phyloP scores from a whole-genome alignment of 169 alveolate species.

The Eimeria maxima region DNA sequence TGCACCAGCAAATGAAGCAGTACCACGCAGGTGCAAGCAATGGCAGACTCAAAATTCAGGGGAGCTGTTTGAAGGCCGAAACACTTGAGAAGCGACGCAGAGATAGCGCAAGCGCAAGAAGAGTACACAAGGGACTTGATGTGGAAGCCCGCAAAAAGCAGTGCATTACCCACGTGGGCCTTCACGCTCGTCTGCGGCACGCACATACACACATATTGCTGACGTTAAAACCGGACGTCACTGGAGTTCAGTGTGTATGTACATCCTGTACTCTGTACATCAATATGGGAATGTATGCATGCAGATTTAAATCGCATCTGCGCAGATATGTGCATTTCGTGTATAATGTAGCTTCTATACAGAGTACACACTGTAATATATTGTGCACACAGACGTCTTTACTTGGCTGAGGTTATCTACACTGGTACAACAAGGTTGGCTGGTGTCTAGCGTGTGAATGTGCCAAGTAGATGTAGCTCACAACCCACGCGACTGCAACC shows the following conservation, averaged over 20 bases:
- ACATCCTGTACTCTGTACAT: no score
- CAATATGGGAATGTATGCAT: background rate
- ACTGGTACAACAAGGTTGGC: background rate
- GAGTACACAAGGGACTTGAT: constrained; percentile 21
- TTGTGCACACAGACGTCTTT: background rate
- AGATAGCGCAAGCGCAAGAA: constrained; percentile 28
- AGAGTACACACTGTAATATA: background rate
- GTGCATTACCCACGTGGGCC: constrained; percentile 64
- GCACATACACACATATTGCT: background rate
- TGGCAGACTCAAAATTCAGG: background rate
- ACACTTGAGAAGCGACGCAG: constrained; percentile 53
- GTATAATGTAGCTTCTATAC: background rate
- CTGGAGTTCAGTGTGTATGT: background rate
- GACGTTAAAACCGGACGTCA: no score
- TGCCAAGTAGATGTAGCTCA: background rate
- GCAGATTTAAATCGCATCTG: background rate
- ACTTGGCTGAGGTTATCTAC: background rate
- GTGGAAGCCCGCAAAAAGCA: constrained; percentile 37
- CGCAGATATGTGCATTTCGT: background rate
- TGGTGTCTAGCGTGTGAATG: background rate
- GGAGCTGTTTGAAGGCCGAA: constrained; percentile 47
- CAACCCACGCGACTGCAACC: constrained; percentile 48
- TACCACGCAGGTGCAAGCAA: constrained; percentile 33
- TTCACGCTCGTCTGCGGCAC: constrained; percentile 35
- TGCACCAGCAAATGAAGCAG: constrained; percentile 43